Base-by-base conservation (phyloP, 768 basidiomycete species). In the Boletellus emodensis region DNA sequence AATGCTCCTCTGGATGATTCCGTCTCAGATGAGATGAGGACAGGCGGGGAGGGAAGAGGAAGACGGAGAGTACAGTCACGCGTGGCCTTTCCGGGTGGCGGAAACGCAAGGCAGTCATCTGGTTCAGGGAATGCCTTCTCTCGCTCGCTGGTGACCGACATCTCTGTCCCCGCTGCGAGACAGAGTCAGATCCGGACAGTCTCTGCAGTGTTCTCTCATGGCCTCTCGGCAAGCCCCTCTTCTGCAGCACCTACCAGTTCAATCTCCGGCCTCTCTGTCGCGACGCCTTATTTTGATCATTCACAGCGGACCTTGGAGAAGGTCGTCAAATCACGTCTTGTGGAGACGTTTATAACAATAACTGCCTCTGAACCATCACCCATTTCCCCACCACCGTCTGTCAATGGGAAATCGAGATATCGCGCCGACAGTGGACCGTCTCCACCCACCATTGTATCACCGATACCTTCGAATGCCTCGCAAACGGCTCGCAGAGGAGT, bases 321-420 rank as follows among this genome's bases (percentile, higher is more conserved):
- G 57, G 78, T 90, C 13, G 75, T 92, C 11, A 71, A 72, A 47
- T 84, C 88, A 32, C 81, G 89, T 42, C 71, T 92, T 28, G 83
- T 91, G 20, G 87, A 90, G 66, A 88, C 89, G 0, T 88, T 89
- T 58, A 68, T 91, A 48, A 76, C 81, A 13, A 65, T 90, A 38
- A 72, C 73, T 30, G 68, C 83, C 18, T 71, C 68, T 2, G 58
- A 64, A 7, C 54, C 63, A 8, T 48, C 63, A 32, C 52, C 28
- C 11, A 35, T 46, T 45, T 65, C 63, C n/a, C 51, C 63, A 38
- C 60, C 66, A 14, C 57, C 63, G n/a, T 55, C 61, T n/a, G 52
- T 56, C 51, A 60, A 57, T 35, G 57, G 53, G 24, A 57, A 60
- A 40, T 13, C 49, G 22, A 61, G 60, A 40, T 60, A 56, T 43